A percentile compares a stretch with the other conserved stretches of the same genome.
Evolutionary conservation across 768 basidiomycete species (phyloP).

Genomic region (Collybia sp.): DNA sequence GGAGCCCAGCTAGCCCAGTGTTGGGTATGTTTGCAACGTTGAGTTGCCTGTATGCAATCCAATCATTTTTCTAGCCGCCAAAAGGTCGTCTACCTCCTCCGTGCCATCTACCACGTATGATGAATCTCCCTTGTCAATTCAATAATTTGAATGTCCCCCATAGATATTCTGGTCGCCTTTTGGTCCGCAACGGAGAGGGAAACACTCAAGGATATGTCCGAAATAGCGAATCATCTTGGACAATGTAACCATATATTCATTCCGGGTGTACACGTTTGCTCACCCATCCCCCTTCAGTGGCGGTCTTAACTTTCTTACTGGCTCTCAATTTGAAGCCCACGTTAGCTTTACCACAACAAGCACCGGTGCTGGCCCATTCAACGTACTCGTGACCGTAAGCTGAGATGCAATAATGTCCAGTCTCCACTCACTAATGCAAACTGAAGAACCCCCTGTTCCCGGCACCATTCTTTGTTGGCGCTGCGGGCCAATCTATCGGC

Average conservation of each 20-base stretch:
- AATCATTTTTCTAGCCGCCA: slow-evolving; percentile 9
- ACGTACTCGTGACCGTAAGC: slow-evolving; percentile 33
- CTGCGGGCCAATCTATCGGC: slow-evolving; percentile 11
- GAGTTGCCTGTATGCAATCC: background rate
- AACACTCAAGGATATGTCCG: slow-evolving; percentile 27
- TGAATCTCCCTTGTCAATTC: background rate
- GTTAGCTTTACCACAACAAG: slow-evolving; percentile 24
- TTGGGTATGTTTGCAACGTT: slow-evolving; percentile 13
- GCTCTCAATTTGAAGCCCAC: slow-evolving; percentile 19
- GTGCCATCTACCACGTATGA: slow-evolving; percentile 21
- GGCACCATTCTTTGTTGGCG: slow-evolving; percentile 34
- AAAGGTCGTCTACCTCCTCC: slow-evolving; percentile 15
- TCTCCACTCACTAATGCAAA: background rate
- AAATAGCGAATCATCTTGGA: slow-evolving; percentile 19
- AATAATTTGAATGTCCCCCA: slow-evolving; percentile 1
- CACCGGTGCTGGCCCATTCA: slow-evolving; percentile 18
- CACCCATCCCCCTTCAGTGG: slow-evolving; percentile 15
- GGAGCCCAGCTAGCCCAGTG: slow-evolving; percentile 19
- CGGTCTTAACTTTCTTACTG: slow-evolving; percentile 26
- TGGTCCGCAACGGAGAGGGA: slow-evolving; percentile 27
- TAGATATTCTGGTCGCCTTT: slow-evolving; percentile 30
- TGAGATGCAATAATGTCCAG: background rate
- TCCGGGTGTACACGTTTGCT: background rate
- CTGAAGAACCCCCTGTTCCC: slow-evolving; percentile 34
- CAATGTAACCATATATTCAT: slow-evolving; percentile 15